These are phyloP conservation scores for Malus hybrid DNA, from an alignment of 331 rosid species.

Conservation along the genomic window DNA sequence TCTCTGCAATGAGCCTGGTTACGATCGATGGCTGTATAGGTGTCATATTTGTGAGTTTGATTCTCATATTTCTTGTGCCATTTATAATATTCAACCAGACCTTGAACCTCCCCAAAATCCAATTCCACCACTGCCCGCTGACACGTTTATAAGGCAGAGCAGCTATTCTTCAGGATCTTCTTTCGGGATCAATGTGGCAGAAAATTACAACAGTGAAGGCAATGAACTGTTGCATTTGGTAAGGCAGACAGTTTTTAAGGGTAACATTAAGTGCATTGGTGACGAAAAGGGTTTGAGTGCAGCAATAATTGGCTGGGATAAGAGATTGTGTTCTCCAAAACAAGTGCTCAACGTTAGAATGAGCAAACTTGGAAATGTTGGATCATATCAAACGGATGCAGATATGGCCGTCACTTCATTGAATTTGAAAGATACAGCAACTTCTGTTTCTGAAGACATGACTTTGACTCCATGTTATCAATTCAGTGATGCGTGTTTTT, in stretches of 20 bases:
- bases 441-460: conserved; percentile 27
- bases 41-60: conserved; percentile 61
- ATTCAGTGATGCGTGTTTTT: conserved; percentile 48
- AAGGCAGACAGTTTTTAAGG: background rate
- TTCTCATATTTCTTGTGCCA: conserved; percentile 38
- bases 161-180: background rate
- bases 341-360: background rate
- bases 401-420: background rate
- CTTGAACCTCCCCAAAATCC: background rate
- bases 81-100: conserved; percentile 11
- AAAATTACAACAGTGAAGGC: background rate
- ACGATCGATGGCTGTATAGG: conserved; percentile 54
- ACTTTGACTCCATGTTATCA: conserved; percentile 25
- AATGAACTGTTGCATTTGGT: conserved; percentile 30
- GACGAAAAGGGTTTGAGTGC: background rate
- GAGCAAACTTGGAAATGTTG: conserved; percentile 1
- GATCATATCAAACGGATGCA: conserved; percentile 13
- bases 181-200: background rate
- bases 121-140: background rate
- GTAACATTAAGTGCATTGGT: background rate
- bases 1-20: conserved; percentile 35
- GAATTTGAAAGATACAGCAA: conserved; percentile 1
- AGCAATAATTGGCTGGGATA: conserved; percentile 25
- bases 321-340: conserved; percentile 23
- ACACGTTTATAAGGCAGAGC: background rate